A percentile compares a stretch with the other conserved stretches of the same genome.
Evolutionary conservation across 306 rosid species (phyloP).

Genomic region (Prunus kanzakura): DNA sequence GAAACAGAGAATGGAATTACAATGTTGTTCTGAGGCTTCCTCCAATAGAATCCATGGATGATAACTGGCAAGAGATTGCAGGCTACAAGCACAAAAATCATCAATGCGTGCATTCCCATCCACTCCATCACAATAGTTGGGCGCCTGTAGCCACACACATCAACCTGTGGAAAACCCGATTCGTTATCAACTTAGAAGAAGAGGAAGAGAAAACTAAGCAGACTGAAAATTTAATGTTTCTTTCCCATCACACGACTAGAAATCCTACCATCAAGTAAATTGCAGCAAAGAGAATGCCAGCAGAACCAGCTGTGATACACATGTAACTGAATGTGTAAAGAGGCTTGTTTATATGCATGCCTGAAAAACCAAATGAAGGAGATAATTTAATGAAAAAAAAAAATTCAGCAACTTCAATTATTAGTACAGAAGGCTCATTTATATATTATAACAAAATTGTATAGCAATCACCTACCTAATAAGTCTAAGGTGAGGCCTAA

Average conservation of each 20-base stretch:
- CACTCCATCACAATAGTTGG: slow-evolving; percentile 59
- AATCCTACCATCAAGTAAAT: slow-evolving; percentile 75
- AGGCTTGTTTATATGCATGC: slow-evolving; percentile 88
- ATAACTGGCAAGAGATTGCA: slow-evolving; percentile 83
- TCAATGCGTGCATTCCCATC: slow-evolving; percentile 91
- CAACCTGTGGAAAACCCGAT: slow-evolving; percentile 50
- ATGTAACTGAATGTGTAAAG: slow-evolving; percentile 84
- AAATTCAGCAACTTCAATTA: background rate
- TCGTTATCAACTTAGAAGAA: background rate
- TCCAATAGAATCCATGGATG: slow-evolving; percentile 82
- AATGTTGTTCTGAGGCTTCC: slow-evolving; percentile 69
- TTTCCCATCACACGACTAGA: background rate
- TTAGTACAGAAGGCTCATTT: background rate
- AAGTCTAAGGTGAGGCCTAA: slow-evolving; percentile 62
- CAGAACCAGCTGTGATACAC: slow-evolving; percentile 80
- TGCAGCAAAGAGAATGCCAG: slow-evolving; percentile 71
- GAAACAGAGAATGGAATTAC: slow-evolving; percentile 37
- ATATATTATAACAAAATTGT: background rate
- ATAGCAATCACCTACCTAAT: slow-evolving; percentile 39
- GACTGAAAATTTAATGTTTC: background rate
- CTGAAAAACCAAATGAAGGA: slow-evolving; percentile 21
- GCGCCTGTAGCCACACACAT: slow-evolving; percentile 71
- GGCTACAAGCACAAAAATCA: slow-evolving; percentile 69
- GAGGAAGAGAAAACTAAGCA: background rate
- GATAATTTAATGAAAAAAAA: background rate